Evolutionary conservation across 2,329 filamentous ascomycete species (phyloP).

Genomic region (Fonsecaea monophora): DNA sequence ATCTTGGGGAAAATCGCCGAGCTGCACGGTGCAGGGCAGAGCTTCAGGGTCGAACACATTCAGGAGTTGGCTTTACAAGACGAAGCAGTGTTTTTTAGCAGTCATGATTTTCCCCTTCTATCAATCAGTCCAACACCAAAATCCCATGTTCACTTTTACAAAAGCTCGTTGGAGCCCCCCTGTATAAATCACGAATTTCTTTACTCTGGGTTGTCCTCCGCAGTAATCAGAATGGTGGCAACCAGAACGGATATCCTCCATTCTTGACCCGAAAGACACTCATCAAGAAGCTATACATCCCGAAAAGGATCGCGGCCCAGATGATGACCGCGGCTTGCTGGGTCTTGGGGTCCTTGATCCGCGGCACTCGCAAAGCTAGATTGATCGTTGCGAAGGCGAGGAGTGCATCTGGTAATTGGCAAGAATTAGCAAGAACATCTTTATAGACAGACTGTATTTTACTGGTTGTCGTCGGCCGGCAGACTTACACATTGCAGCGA

Average conservation of each 20-base stretch:
- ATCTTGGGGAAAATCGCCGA: not conserved
- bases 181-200: not conserved
- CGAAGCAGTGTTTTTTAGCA: not conserved
- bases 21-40: not conserved
- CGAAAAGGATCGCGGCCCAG: conserved; percentile 77
- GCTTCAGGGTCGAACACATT: not conserved
- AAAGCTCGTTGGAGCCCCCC: not conserved
- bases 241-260: conserved; percentile 87
- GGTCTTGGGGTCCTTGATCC: conserved; percentile 75
- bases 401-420: conserved; percentile 66
- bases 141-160: not conserved
- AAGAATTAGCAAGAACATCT: conserved; percentile 24
- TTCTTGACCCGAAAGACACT: conserved; percentile 96
- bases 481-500: conserved; percentile 87
- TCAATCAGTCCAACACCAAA: not conserved
- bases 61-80: not conserved
- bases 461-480: not conserved
- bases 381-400: conserved; percentile 89
- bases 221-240: conserved; percentile 78
- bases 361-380: conserved; percentile 90
- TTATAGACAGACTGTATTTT: not conserved
- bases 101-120: not conserved
- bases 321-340: conserved; percentile 83
- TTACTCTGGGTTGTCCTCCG: not conserved
- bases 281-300: conserved; percentile 91